phyloP scores from a whole-genome alignment of 139 green algal genomes.

The Tetraselmis striata region DNA sequence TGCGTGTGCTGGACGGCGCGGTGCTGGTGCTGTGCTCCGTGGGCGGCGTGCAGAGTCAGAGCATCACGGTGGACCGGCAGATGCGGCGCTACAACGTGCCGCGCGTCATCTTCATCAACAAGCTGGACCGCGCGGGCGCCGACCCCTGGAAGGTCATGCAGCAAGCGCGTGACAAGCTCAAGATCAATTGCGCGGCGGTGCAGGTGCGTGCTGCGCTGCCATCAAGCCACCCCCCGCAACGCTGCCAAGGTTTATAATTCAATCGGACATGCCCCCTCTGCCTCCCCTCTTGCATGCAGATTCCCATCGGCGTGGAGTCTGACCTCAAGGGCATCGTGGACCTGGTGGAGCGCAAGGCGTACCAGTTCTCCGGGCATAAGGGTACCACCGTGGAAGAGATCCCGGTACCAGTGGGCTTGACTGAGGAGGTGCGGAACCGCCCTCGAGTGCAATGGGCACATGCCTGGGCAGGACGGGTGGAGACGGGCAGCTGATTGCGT shows the following conservation, averaged over 20 bases:
- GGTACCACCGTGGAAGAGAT: slow-evolving; percentile 57
- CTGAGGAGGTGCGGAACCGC: slow-evolving; percentile 45
- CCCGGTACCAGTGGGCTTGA: slow-evolving; percentile 61
- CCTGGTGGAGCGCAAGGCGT: slow-evolving; percentile 58
- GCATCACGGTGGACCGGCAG: slow-evolving; percentile 92
- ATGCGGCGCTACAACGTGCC: slow-evolving; percentile 92
- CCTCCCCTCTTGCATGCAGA: slow-evolving; percentile 4
- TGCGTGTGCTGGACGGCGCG: slow-evolving; percentile 94
- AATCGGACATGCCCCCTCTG: too few species aligned
- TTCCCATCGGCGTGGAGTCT: slow-evolving; percentile 91
- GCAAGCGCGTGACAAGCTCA: slow-evolving; percentile 75
- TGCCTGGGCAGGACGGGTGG: background rate
- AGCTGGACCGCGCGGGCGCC: slow-evolving; percentile 77
- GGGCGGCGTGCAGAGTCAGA: slow-evolving; percentile 64
- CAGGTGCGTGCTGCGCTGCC: slow-evolving; percentile 54
- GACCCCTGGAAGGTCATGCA: slow-evolving; percentile 82
- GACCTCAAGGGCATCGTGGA: slow-evolving; percentile 86
- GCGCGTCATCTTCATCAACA: slow-evolving; percentile 92
- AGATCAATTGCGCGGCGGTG: slow-evolving; percentile 80
- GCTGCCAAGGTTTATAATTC: too few species aligned
- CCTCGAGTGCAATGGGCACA: background rate
- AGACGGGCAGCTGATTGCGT: background rate
- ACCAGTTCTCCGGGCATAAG: slow-evolving; percentile 61
- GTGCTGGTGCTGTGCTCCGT: slow-evolving; percentile 91
- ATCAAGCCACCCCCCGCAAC: too few species aligned